Evolutionary conservation across 1,139 yeast species (phyloP).

Genomic region (Trichomonascaceae sp.): DNA sequence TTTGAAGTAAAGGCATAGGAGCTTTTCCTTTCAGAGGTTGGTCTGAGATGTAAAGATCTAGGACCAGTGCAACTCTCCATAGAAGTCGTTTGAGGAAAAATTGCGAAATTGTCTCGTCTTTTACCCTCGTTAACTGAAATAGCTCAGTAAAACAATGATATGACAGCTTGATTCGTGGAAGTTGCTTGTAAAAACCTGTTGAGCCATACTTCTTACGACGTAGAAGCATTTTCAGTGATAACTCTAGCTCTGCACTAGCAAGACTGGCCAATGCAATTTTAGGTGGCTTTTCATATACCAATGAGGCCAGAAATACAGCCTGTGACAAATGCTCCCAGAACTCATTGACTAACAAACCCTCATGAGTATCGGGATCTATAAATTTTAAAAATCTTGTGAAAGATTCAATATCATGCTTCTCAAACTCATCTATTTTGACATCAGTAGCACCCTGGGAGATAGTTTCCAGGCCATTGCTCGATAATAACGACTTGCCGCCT

Average conservation of each 20-base stretch:
- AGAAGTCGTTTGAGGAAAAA: constrained; percentile 38
- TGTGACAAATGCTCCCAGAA: constrained; percentile 42
- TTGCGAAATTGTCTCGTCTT: constrained; percentile 17
- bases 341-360: constrained; percentile 16
- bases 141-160: constrained; percentile 46
- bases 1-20: constrained; percentile 51
- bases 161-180: constrained; percentile 40
- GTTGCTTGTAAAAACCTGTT: constrained; percentile 37
- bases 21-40: constrained; percentile 43
- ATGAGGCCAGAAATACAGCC: constrained; percentile 45
- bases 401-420: constrained; percentile 43
- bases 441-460: background rate
- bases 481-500: constrained; percentile 40
- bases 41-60: constrained; percentile 49
- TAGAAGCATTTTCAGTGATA: constrained; percentile 8
- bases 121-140: constrained; percentile 29
- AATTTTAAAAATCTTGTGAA: constrained; percentile 41
- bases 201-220: constrained; percentile 39
- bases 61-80: constrained; percentile 45
- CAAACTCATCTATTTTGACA: constrained; percentile 30
- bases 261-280: background rate
- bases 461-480: constrained; percentile 12
- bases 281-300: constrained; percentile 45
- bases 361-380: constrained; percentile 35
- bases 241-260: constrained; percentile 28